These are phyloP conservation scores for Tephrocybe rancida DNA, from an alignment of 768 basidiomycete genomes.

Conservation along the genomic window DNA sequence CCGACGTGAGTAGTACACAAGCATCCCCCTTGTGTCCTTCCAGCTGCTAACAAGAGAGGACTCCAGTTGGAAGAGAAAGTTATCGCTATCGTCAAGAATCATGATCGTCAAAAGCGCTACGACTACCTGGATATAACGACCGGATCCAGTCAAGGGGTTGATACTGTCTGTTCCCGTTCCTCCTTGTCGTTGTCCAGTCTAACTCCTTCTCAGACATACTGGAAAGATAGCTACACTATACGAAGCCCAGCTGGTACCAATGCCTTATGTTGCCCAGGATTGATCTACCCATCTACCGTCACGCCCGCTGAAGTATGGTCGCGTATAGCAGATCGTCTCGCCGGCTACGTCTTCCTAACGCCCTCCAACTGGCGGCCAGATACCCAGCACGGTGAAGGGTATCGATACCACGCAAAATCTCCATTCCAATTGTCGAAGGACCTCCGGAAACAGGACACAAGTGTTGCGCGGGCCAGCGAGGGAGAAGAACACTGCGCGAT, in stretches of 20 bases:
- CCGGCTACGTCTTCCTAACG: constrained; percentile 15
- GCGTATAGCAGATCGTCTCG: constrained; percentile 13
- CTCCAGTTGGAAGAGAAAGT: constrained; percentile 13
- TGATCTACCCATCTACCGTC: constrained; percentile 16
- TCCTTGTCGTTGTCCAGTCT: background rate
- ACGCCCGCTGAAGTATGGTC: constrained; percentile 14
- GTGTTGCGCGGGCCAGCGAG: background rate
- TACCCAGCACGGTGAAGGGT: background rate
- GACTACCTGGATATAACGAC: constrained; percentile 16
- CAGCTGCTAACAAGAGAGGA: background rate
- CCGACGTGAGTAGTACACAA: constrained; percentile 14
- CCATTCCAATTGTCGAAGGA: too few relatives aligned
- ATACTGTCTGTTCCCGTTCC: constrained; percentile 5
- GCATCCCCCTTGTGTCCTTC: background rate
- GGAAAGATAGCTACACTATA: constrained; percentile 16
- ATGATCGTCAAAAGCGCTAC: constrained; percentile 8
- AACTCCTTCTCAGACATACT: constrained; percentile 12
- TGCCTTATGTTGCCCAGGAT: constrained; percentile 11
- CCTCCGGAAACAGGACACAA: background rate
- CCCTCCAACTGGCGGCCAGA: constrained; percentile 8
- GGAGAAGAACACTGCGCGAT: constrained; percentile 12
- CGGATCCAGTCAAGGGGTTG: constrained; percentile 12
- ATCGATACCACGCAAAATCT: background rate
- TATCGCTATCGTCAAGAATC: constrained; percentile 9
- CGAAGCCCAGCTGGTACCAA: constrained; percentile 2